Percentiles rank a stretch among this genome's conserved stretches.
phyloP scores from a whole-genome alignment of 2,329 filamentous ascomycete genomes.

The Lizonia empirigonia region DNA sequence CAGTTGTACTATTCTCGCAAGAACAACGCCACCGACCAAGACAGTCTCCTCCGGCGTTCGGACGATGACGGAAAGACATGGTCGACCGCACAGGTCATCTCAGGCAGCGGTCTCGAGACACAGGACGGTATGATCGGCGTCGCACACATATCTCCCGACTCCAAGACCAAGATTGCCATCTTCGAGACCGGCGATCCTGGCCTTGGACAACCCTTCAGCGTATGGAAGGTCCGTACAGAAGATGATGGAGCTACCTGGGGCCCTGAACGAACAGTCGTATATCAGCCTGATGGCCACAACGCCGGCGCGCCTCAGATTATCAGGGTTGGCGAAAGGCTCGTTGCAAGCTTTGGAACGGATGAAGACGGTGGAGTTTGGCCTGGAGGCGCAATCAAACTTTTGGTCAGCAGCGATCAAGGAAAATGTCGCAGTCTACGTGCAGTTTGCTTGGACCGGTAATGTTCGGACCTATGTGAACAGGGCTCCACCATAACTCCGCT shows the following conservation, averaged over 20 bases:
- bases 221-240: conserved; percentile 48
- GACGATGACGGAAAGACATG: conserved; percentile 51
- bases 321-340: conserved; percentile 52
- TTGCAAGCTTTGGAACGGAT: conserved; percentile 55
- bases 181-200: conserved; percentile 49
- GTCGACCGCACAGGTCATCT: conserved; percentile 42
- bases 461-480: too few species aligned
- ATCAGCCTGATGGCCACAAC: conserved; percentile 43
- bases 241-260: conserved; percentile 54
- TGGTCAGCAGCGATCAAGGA: conserved; percentile 40
- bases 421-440: too few species aligned
- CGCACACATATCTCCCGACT: conserved; percentile 32
- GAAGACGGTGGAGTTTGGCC: conserved; percentile 45
- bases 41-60: conserved; percentile 51
- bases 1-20: conserved; percentile 56
- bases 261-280: conserved; percentile 43
- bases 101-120: conserved; percentile 42
- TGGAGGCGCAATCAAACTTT: conserved; percentile 24
- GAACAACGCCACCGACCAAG: conserved; percentile 49
- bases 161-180: conserved; percentile 47
- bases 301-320: conserved; percentile 53
- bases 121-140: conserved; percentile 57
- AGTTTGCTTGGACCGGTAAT: too few species aligned
- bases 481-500: too few species aligned
- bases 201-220: conserved; percentile 36